These are phyloP conservation scores for Cercospora beticola DNA, from an alignment of 2,329 filamentous ascomycete species.

Conservation along the genomic window DNA sequence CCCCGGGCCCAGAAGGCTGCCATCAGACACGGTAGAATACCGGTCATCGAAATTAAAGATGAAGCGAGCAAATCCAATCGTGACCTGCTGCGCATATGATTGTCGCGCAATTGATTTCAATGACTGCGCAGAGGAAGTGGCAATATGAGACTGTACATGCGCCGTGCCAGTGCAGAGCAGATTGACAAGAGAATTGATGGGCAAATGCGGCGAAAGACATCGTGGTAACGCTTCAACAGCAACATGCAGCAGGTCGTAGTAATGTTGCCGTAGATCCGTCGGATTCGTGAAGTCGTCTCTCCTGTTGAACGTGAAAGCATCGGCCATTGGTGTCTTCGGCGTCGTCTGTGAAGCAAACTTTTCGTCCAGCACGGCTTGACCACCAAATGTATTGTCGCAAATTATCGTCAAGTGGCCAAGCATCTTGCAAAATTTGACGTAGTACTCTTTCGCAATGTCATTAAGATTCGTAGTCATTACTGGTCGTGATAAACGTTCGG, in stretches of 20 bases:
- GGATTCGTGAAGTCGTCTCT: slow-evolving; percentile 74
- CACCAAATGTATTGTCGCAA: slow-evolving; percentile 95
- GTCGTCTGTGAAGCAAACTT: slow-evolving; percentile 77
- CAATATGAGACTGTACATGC: slow-evolving; percentile 90
- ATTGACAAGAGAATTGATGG: slow-evolving; percentile 91
- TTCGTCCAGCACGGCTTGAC: slow-evolving; percentile 91
- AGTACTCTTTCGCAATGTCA: slow-evolving; percentile 79
- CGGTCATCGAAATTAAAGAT: slow-evolving; percentile 98
- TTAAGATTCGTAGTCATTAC: slow-evolving; percentile 63
- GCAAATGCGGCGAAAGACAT: slow-evolving; percentile 87
- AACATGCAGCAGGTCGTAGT: slow-evolving; percentile 92
- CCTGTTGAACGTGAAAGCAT: slow-evolving; percentile 86
- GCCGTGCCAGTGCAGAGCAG: slow-evolving; percentile 94
- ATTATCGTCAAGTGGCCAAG: slow-evolving; percentile 93
- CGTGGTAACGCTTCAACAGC: slow-evolving; percentile 92
- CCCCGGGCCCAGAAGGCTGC: slow-evolving; percentile 87
- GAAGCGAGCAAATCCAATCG: slow-evolving; percentile 92
- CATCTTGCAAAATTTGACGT: slow-evolving; percentile 89
- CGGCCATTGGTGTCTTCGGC: slow-evolving; percentile 91
- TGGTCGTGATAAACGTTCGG: slow-evolving; percentile 66
- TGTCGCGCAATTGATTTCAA: slow-evolving; percentile 94
- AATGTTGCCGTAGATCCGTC: slow-evolving; percentile 84
- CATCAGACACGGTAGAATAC: slow-evolving; percentile 97
- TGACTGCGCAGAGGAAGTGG: slow-evolving; percentile 85
- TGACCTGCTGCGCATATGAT: slow-evolving; percentile 89